Percentiles rank a stretch among this genome's conserved stretches.
Evolutionary conservation across 2,329 filamentous ascomycete species (phyloP).

Genomic region (Ceratocystis smalleyi): DNA sequence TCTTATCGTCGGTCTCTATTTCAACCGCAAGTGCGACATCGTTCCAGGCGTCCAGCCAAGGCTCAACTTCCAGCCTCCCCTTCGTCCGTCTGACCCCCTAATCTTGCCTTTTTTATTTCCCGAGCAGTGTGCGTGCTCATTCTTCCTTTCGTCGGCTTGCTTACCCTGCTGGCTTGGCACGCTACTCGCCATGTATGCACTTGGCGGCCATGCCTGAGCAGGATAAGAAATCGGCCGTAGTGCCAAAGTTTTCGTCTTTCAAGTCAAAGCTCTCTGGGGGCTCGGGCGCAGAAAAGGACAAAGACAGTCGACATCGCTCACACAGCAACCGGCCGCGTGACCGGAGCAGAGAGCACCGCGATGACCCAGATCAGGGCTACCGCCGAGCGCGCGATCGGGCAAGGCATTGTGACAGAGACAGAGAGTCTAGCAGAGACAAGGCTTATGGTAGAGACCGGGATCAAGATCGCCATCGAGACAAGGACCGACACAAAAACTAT

Average conservation of each 20-base stretch:
- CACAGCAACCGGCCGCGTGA: not conserved
- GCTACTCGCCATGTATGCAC: not conserved
- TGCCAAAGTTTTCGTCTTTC: conserved; percentile 66
- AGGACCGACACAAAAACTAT: not conserved
- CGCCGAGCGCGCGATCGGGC: not conserved
- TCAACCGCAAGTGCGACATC: no score
- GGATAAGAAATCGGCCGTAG: conserved; percentile 21
- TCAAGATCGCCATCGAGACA: not conserved
- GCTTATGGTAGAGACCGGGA: not conserved
- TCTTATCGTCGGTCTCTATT: no score
- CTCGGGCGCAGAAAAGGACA: not conserved
- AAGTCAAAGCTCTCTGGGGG: conserved; percentile 23
- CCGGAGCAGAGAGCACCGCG: conserved; percentile 10
- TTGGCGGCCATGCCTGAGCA: conserved; percentile 21
- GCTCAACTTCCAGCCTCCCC: not conserved
- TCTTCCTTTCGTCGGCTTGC: not conserved
- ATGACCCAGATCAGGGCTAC: conserved; percentile 3
- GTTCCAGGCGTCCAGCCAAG: no score
- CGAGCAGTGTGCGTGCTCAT: not conserved
- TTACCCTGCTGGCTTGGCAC: not conserved
- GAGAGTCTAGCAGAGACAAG: not conserved
- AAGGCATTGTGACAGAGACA: not conserved
- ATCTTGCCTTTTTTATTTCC: not conserved
- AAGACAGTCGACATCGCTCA: not conserved
- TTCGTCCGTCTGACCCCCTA: not conserved